Evolutionary conservation across 805 yeast species (phyloP).

Genomic region (Hanseniaspora thailandica): DNA sequence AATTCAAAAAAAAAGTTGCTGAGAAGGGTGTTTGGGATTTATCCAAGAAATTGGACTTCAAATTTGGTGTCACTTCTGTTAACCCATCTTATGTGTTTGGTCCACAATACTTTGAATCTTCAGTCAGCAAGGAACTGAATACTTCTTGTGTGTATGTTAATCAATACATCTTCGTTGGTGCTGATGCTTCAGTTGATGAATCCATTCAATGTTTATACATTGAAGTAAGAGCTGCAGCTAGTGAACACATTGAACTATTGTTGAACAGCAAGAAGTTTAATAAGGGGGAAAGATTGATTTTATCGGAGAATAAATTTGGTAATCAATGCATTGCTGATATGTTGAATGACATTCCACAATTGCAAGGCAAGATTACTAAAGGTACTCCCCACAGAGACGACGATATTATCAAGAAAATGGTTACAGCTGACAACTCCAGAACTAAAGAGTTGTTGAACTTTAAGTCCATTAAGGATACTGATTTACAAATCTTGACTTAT

Average conservation of each 20-base stretch:
- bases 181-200: slow-evolving; percentile 31
- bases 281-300: slow-evolving; percentile 22
- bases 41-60: slow-evolving; percentile 26
- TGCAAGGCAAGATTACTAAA: slow-evolving; percentile 7
- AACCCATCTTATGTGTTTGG: slow-evolving; percentile 36
- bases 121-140: slow-evolving; percentile 28
- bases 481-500: slow-evolving; percentile 8
- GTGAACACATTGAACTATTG: slow-evolving; percentile 32
- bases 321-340: slow-evolving; percentile 3
- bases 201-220: slow-evolving; percentile 27
- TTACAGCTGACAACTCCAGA: neutral
- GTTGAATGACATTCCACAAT: slow-evolving; percentile 3
- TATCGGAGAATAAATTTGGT: neutral
- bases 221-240: slow-evolving; percentile 48
- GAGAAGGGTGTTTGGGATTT: slow-evolving; percentile 41
- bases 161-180: slow-evolving; percentile 22
- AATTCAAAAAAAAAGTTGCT: slow-evolving; percentile 37
- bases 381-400: slow-evolving; percentile 11
- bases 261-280: slow-evolving; percentile 17
- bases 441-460: slow-evolving; percentile 11
- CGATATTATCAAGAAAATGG: neutral
- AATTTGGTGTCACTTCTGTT: slow-evolving; percentile 30
- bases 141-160: slow-evolving; percentile 31
- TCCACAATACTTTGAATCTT: slow-evolving; percentile 33
- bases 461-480: slow-evolving; percentile 13